These are phyloP conservation scores for Neurospora pannonica DNA, from an alignment of 495 filamentous ascomycete species.

Conservation along the genomic window DNA sequence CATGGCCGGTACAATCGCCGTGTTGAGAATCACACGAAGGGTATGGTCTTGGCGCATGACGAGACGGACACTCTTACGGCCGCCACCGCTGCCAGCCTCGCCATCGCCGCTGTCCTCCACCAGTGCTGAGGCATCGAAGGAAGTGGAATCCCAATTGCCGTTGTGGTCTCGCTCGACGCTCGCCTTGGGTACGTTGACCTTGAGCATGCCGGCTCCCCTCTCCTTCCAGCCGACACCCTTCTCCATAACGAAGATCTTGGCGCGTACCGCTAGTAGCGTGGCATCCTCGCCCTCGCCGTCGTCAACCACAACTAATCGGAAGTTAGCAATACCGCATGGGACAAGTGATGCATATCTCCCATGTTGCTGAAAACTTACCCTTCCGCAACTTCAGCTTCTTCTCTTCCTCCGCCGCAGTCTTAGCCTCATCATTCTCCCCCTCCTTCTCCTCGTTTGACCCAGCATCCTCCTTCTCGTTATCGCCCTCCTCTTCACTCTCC, in stretches of 20 bases:
- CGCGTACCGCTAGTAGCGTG: slow-evolving; percentile 53
- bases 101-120: slow-evolving; percentile 34
- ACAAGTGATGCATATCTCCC: not conserved
- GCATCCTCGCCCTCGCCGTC: slow-evolving; percentile 70
- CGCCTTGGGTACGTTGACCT: slow-evolving; percentile 62
- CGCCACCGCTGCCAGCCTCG: slow-evolving; percentile 7
- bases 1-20: slow-evolving; percentile 62
- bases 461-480: slow-evolving; percentile 13
- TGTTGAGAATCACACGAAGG: slow-evolving; percentile 79
- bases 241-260: slow-evolving; percentile 68
- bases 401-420: slow-evolving; percentile 48
- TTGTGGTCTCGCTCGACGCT: slow-evolving; percentile 39
- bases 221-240: slow-evolving; percentile 71
- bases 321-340: slow-evolving; percentile 16
- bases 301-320: slow-evolving; percentile 33
- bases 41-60: slow-evolving; percentile 84
- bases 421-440: slow-evolving; percentile 31
- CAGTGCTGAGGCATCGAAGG: slow-evolving; percentile 40
- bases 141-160: slow-evolving; percentile 28
- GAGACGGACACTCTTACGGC: slow-evolving; percentile 46
- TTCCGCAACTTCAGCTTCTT: slow-evolving; percentile 55
- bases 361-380: slow-evolving; percentile 37
- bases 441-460: slow-evolving; percentile 34
- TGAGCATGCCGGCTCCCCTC: slow-evolving; percentile 70
- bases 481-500: slow-evolving; percentile 29